These are phyloP conservation scores for Sanghuangporus sanghuang DNA, from an alignment of 1,284 basidiomycete species.

Conservation along the genomic window DNA sequence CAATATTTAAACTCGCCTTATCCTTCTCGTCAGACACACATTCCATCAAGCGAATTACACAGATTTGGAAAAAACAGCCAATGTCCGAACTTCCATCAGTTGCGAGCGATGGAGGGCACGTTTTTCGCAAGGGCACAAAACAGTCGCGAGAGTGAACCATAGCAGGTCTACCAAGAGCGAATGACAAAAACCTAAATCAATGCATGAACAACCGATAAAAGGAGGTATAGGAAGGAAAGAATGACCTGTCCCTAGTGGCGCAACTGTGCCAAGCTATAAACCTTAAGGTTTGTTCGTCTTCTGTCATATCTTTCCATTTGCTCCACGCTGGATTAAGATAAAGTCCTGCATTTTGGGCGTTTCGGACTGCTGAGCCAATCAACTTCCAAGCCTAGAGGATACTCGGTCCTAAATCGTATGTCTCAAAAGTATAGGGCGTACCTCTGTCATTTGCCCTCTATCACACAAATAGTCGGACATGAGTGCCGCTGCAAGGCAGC, in stretches of 20 bases:
- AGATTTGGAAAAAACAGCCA: conserved; percentile 32
- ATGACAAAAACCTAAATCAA: conserved; percentile 22
- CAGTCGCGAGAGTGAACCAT: conserved; percentile 27
- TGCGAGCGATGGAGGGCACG: conserved; percentile 35
- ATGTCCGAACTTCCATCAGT: conserved; percentile 34
- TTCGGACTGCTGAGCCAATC: conserved; percentile 38
- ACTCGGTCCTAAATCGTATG: not conserved
- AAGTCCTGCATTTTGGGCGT: conserved; percentile 45
- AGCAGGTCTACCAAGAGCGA: conserved; percentile 40
- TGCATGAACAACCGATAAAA: not conserved
- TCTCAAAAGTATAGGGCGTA: not conserved
- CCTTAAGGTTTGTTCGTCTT: conserved; percentile 32
- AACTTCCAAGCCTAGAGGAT: conserved; percentile 43
- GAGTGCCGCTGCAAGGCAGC: conserved; percentile 43
- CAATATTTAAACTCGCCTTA: conserved; percentile 27
- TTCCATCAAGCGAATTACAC: conserved; percentile 34
- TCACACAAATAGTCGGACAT: conserved; percentile 43
- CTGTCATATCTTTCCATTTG: conserved; percentile 44
- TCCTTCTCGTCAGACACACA: conserved; percentile 38
- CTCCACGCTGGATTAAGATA: conserved; percentile 44
- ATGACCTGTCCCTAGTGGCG: conserved; percentile 10
- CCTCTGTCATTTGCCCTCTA: conserved; percentile 41
- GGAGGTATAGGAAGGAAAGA: not conserved
- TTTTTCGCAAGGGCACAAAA: conserved; percentile 22
- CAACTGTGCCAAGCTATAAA: conserved; percentile 6